Conservation (phyloP, 176 grass and related monocot species). For the Zoysia pacifica region DNA sequence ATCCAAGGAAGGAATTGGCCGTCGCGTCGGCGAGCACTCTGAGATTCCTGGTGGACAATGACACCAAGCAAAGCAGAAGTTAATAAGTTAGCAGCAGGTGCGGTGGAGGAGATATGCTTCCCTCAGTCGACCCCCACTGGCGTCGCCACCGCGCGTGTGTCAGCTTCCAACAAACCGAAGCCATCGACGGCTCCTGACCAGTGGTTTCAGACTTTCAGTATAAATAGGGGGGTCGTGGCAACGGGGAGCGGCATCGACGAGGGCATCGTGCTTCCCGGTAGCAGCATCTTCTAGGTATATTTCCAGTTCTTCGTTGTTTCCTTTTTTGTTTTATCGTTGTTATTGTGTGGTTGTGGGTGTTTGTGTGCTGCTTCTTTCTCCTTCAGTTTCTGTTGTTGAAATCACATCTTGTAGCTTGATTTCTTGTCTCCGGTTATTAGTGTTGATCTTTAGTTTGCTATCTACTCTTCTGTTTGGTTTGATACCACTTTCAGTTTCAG, state of each 20-base stretch:
- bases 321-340: not conserved
- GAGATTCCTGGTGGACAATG: slow-evolving; percentile 24
- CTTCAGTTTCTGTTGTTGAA: not conserved
- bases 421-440: not conserved
- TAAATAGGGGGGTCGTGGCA: slow-evolving; percentile 35
- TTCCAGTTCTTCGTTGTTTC: not conserved
- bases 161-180: slow-evolving; percentile 42
- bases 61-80: slow-evolving; percentile 7
- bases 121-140: not conserved
- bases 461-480: not conserved
- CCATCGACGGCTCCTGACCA: not conserved
- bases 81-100: too few species aligned
- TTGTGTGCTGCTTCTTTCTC: not conserved
- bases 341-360: not conserved
- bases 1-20: not conserved
- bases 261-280: not conserved
- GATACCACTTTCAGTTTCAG: not conserved
- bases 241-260: slow-evolving; percentile 8
- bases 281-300: slow-evolving; percentile 19
- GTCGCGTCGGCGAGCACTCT: slow-evolving; percentile 35
- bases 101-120: slow-evolving; percentile 12
- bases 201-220: not conserved
- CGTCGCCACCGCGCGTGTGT: slow-evolving; percentile 34
- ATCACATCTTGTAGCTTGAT: not conserved
- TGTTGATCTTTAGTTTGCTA: not conserved